Base-by-base conservation (phyloP, 1,284 basidiomycete species). In the Trichosporon sp. region DNA sequence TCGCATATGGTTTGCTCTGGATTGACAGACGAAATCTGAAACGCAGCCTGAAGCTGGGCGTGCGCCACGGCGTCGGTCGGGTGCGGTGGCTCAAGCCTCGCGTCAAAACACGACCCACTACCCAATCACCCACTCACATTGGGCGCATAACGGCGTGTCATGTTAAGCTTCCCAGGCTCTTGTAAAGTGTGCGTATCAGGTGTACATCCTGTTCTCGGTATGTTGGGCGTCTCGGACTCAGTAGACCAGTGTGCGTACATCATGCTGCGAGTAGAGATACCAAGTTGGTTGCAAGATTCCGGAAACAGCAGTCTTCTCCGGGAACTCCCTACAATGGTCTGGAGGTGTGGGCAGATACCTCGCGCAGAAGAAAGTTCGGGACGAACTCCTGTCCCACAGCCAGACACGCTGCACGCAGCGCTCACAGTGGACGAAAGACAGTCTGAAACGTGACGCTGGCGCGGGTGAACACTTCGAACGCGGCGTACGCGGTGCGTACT, bases 401-500 rank as follows among this genome's bases (percentile, higher is more conserved):
- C 48, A 19, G 19, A 51, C 48, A 19, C 4, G 10, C 40, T 12
- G 40, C 14, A 10, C 26, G 26, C 26, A 26, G 26, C 26, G 26
- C 26, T 26, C 26, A 26, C 26, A 26, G 26, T 26, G 26, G 26
- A 26, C 26, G 26, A 26, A 26, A 2, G 26, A 26, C 26, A 51
- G n/a, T 16, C 48, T 51, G 48, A 51, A 51, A 51, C 48, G 48
- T 51, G 48, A 51, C 48, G 48, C 48, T 51, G 48, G 48, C 48
- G 48, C 48, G 48, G 48, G 48, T 51, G 48, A 51, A 51, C 48
- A 51, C 19, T 14, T 51, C 48, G 48, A 51, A 51, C 48, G 19
- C 37, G 37, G 37, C 37, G 37, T 38, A 38, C 37, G 37, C 37
- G 37, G 37, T 38, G 37, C 37, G 37, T 38, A 38, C 37, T 38